Base-by-base conservation (phyloP, 1,139 yeast genomes). In the Geotrichum restrictum region DNA sequence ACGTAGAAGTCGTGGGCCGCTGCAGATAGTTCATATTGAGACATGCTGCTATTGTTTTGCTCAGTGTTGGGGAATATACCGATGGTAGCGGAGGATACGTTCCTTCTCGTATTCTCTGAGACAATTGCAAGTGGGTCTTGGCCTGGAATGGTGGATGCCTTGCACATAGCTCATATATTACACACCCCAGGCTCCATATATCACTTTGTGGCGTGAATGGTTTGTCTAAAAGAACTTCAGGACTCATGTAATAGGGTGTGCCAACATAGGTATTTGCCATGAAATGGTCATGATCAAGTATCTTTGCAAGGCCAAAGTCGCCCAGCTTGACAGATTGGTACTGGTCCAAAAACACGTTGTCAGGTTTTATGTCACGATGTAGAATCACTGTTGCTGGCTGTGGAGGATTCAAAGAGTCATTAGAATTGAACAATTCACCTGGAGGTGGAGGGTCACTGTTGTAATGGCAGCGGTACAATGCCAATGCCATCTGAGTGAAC, bases 111-210 rank as follows among this genome's bases (percentile, higher is more conserved):
- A 93, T 91, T 62, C 81, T 83, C 46, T 85, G 83, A 63, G 91
- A 95, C 48, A 93, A 73, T 61, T 86, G 94, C 32, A 85, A 65
- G 68, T 89, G 97, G 0, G 95, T 85, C 62, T 88, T 89, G 1
- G 98, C 98, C 62, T 87, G 93, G 65, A 93, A 93, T 5, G 98
- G 98, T 0, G 98, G 98, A 60, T 80, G 83, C 53, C 88, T 74
- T 0, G 95, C 78, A 67, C 98, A 91, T 56, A 93, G 74, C 64
- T 93, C 98, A 68, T 84, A 93, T 56, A 93, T 77, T 1, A 91
- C 97, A 70, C 98, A 93, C 0, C 94, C 94, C 39, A 85, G 67
- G 38, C 72, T 78, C 83, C 74, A 79, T 10, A 79, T 72, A 63
- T 86, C 95, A 63, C 89, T 83, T n/a, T 84, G 85, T 1, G 93